A percentile compares a stretch with the other conserved stretches of the same genome.
Conservation (phyloP, 78 protist species). For the Protostelium mycophagum region DNA sequence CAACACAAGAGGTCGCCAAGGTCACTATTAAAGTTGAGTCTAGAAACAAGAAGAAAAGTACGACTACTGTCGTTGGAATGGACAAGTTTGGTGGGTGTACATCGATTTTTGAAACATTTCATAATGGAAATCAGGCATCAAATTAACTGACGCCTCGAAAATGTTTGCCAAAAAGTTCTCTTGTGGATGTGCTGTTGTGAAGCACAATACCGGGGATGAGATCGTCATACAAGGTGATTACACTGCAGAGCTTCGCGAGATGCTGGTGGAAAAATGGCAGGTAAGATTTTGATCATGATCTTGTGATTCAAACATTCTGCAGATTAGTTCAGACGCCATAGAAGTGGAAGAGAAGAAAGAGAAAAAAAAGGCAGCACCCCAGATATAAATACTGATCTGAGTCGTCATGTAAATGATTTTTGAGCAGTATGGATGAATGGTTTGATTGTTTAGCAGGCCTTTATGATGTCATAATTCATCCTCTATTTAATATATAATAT, state of each 20-base stretch:
- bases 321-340: background rate
- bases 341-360: background rate
- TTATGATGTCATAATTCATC: no score
- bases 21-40: constrained; percentile 28
- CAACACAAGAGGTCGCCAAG: constrained; percentile 14
- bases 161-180: constrained; percentile 56
- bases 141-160: constrained; percentile 43
- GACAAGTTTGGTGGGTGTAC: constrained; percentile 29
- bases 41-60: constrained; percentile 49
- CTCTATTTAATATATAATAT: no score
- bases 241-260: background rate
- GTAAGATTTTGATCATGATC: background rate
- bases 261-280: background rate
- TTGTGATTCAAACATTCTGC: background rate
- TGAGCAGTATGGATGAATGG: no score
- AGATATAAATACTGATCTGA: no score
- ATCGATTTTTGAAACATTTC: background rate
- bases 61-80: constrained; percentile 43
- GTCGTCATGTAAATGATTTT: no score
- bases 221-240: background rate
- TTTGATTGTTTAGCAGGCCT: no score
- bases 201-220: background rate
- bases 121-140: background rate
- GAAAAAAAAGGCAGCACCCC: background rate
- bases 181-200: constrained; percentile 59